A percentile compares a stretch with the other conserved stretches of the same genome.
Evolutionary conservation across 495 filamentous ascomycete genomes (phyloP).

Genomic region (Aspergillus steynii): DNA sequence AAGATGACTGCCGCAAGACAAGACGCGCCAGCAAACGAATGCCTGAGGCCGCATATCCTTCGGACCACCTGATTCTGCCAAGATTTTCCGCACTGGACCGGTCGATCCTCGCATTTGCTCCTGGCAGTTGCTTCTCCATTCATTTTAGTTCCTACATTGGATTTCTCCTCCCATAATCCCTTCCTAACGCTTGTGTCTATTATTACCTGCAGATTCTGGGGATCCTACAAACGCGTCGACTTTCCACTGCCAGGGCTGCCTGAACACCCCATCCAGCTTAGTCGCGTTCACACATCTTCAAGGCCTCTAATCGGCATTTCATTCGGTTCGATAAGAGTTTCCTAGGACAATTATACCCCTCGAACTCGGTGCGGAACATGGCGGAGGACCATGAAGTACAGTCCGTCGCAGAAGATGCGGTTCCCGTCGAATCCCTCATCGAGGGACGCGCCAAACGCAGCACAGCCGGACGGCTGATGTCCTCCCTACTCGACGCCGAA

Average conservation of each 20-base stretch:
- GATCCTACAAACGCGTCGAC: not conserved
- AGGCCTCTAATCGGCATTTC: not conserved
- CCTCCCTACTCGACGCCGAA: slow-evolving; percentile 73
- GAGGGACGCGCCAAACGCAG: slow-evolving; percentile 76
- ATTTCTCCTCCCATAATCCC: not conserved
- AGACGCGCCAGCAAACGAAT: no score
- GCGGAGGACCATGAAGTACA: slow-evolving; percentile 33
- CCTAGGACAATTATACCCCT: not conserved
- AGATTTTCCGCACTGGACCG: not conserved
- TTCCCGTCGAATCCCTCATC: slow-evolving; percentile 70
- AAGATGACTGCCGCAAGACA: no score
- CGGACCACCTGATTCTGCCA: not conserved
- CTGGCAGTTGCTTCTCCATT: not conserved
- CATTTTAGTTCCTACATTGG: not conserved
- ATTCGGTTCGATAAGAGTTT: not conserved
- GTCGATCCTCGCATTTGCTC: not conserved
- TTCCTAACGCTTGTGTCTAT: not conserved
- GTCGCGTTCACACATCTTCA: not conserved
- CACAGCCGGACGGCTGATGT: slow-evolving; percentile 85
- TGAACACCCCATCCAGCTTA: not conserved
- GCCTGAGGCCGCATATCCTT: no score
- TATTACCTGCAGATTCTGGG: not conserved
- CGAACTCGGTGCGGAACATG: slow-evolving; percentile 15
- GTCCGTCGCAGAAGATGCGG: slow-evolving; percentile 39
- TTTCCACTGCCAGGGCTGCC: not conserved